phyloP scores from a whole-genome alignment of 2,329 filamentous ascomycete species.

The Pyrenochaeta sp. region DNA sequence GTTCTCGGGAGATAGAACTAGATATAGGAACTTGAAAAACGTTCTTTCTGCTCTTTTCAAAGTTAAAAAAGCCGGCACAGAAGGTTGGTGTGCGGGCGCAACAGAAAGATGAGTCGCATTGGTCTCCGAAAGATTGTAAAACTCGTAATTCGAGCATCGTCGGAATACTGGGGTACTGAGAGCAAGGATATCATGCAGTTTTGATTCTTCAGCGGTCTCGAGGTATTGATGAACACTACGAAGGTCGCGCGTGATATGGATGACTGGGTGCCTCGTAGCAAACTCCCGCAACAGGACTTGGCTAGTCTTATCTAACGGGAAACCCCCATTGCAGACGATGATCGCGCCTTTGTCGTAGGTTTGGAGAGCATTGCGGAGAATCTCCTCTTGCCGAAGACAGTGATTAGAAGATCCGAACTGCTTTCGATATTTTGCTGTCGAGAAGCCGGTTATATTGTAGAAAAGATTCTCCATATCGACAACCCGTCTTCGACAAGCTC shows the following conservation, averaged over 20 bases:
- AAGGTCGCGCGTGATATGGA: conserved; percentile 73
- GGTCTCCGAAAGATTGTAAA: conserved; percentile 75
- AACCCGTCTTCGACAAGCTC: conserved; percentile 71
- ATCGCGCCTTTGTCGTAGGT: conserved; percentile 68
- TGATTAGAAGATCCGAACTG: conserved; percentile 69
- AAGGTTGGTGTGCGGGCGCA: conserved; percentile 44
- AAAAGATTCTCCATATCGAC: conserved; percentile 75
- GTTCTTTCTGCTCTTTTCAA: conserved; percentile 73
- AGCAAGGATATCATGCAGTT: conserved; percentile 65
- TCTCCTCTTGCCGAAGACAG: conserved; percentile 67
- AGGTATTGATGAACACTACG: conserved; percentile 71
- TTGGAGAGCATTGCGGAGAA: conserved; percentile 69
- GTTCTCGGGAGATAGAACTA: conserved; percentile 63
- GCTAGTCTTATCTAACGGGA: conserved; percentile 69
- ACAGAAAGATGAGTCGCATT: conserved; percentile 31
- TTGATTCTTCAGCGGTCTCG: conserved; percentile 59
- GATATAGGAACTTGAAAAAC: conserved; percentile 72
- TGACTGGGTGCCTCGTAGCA: conserved; percentile 71
- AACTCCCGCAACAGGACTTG: conserved; percentile 70
- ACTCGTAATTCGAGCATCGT: conserved; percentile 75
- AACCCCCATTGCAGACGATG: conserved; percentile 72
- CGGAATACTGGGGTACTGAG: conserved; percentile 67
- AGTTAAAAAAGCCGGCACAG: conserved; percentile 67
- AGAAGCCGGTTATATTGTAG: conserved; percentile 67
- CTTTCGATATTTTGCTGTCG: conserved; percentile 69